Evolutionary conservation across 2,329 filamentous ascomycete genomes (phyloP).

Genomic region (Blastomyces gilchristii): DNA sequence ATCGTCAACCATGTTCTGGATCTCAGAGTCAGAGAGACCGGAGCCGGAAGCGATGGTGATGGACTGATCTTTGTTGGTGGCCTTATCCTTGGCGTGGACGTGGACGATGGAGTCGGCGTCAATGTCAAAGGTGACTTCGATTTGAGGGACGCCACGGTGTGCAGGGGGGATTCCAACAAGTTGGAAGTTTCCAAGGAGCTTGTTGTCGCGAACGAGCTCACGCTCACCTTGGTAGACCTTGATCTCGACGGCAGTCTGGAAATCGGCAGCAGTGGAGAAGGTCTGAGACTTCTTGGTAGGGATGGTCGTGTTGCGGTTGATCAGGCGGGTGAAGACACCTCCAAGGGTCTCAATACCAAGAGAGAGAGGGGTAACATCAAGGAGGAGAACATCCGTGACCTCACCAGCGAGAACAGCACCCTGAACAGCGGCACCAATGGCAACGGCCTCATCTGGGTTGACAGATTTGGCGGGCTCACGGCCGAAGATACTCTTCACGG

Average conservation of each 20-base stretch:
- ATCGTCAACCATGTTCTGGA: slow-evolving; percentile 94
- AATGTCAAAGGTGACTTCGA: slow-evolving; percentile 98
- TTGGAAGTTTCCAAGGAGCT: slow-evolving; percentile 98
- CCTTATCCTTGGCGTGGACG: slow-evolving; percentile 98
- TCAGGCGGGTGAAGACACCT: slow-evolving; percentile 94
- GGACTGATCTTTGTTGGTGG: slow-evolving; percentile 97
- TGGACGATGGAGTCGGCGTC: slow-evolving; percentile 96
- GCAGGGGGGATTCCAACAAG: slow-evolving; percentile 93
- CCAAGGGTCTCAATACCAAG: slow-evolving; percentile 98
- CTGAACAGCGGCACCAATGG: slow-evolving; percentile 94
- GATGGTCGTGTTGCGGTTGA: slow-evolving; percentile 98
- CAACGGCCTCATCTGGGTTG: slow-evolving; percentile 96
- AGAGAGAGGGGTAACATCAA: slow-evolving; percentile 91
- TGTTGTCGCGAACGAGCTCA: slow-evolving; percentile 98
- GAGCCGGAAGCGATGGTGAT: slow-evolving; percentile 98
- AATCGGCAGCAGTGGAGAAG: slow-evolving; percentile 95
- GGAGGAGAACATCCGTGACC: slow-evolving; percentile 87
- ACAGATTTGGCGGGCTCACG: slow-evolving; percentile 96
- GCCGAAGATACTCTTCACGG: slow-evolving; percentile 92
- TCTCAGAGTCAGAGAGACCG: slow-evolving; percentile 88
- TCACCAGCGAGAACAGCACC: slow-evolving; percentile 94
- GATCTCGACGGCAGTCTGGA: slow-evolving; percentile 98
- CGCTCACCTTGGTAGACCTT: slow-evolving; percentile 99
- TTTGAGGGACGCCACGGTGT: slow-evolving; percentile 88
- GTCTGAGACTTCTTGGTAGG: slow-evolving; percentile 98